These are phyloP conservation scores for Claviceps lovelessii DNA, from an alignment of 2,329 filamentous ascomycete species.

Conservation along the genomic window DNA sequence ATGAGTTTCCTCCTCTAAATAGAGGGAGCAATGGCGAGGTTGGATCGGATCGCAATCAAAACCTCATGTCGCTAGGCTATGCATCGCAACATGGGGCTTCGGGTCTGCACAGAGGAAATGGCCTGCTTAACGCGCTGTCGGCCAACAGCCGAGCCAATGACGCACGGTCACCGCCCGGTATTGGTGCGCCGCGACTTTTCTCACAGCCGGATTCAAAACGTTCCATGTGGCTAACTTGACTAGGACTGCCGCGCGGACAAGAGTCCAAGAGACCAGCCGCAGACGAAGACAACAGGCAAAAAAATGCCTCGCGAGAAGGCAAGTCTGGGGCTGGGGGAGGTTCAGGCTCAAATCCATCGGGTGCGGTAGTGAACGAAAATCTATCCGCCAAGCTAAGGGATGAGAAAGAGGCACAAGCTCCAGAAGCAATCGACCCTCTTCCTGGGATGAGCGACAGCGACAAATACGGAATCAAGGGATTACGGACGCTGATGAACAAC, in stretches of 20 bases:
- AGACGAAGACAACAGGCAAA: slow-evolving; percentile 27
- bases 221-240: slow-evolving; percentile 9
- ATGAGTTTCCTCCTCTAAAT: slow-evolving; percentile 50
- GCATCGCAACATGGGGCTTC: slow-evolving; percentile 29
- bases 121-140: slow-evolving; percentile 49
- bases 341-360: slow-evolving; percentile 24
- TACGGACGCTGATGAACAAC: slow-evolving; percentile 49
- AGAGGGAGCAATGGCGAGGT: slow-evolving; percentile 43
- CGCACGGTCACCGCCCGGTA: slow-evolving; percentile 32
- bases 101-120: slow-evolving; percentile 38
- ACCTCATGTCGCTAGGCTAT: slow-evolving; percentile 38
- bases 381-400: slow-evolving; percentile 27
- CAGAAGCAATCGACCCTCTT: slow-evolving; percentile 41
- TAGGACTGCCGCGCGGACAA: slow-evolving; percentile 25
- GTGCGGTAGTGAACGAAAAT: slow-evolving; percentile 33
- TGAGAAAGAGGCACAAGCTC: slow-evolving; percentile 23
- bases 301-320: slow-evolving; percentile 26
- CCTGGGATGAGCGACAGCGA: slow-evolving; percentile 47
- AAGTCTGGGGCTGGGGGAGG: slow-evolving; percentile 23
- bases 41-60: slow-evolving; percentile 37
- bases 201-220: not conserved
- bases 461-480: slow-evolving; percentile 51
- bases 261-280: slow-evolving; percentile 22
- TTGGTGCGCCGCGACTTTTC: slow-evolving; percentile 14
- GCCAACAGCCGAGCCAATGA: slow-evolving; percentile 40